Base-by-base conservation (phyloP, 805 yeast species). In the Saturnispora gosingensis region DNA sequence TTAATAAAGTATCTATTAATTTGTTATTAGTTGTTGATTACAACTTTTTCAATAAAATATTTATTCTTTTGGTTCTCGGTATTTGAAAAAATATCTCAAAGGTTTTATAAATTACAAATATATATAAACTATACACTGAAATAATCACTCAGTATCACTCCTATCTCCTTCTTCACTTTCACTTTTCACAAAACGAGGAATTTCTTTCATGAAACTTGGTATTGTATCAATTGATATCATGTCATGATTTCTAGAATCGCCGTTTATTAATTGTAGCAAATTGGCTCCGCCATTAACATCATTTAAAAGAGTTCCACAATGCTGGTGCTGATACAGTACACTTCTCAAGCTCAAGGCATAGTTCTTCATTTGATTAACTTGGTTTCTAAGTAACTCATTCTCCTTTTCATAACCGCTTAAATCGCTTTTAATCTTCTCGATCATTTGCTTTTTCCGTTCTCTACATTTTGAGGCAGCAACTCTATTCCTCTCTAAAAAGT, bases 401-500 rank as follows among this genome's bases (percentile, higher is more conserved):
- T 89, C 90, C 10, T 74, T 66, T 16, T 85, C 75, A 63, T 82
- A 88, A 59, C 78, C 82, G 43, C 80, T 75, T 49, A 88, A 74
- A 63, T 89, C 95, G 45, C 75, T 80, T 64, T 89, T 95, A 79
- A 93, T 83, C 58, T 83, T 85, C 53, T 79, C 82, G 34, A 89
- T 78, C 73, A 85, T 83, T 64, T 87, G 88, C 71, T 93, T 93
- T 74, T 93, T 93, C 32, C 98, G 78, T 68, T 86, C 95, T 56
- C 99, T 80, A 72, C 98, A 93, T 64, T 89, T 90, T n/a, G 95
- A 83, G 0, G 99, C 99, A 0, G 99, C 99, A 11, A 91, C 82
- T 53, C 99, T 75, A 67, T 93, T 93, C 59, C 98, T 76, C 65
- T 93, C 99, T 56, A 93, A 68, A 59, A 91, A 91, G 59, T 76